Evolutionary conservation across 495 filamentous ascomycete genomes (phyloP).

Genomic region (Tuber umbilicatum): DNA sequence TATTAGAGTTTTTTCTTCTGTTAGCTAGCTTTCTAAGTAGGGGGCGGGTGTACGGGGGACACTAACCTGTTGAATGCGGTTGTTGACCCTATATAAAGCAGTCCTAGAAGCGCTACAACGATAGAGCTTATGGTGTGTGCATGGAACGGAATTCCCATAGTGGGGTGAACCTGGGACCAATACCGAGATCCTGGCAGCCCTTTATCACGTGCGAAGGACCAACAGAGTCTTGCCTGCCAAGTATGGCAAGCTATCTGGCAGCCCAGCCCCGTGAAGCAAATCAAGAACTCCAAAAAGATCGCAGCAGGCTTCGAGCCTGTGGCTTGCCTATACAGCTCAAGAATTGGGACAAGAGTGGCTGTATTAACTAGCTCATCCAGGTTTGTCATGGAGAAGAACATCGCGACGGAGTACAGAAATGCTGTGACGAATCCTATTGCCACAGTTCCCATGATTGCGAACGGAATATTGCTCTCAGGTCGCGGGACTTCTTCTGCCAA

Average conservation of each 20-base stretch:
- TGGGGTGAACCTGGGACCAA: constrained; percentile 48
- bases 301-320: constrained; percentile 51
- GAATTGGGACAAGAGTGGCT: constrained; percentile 52
- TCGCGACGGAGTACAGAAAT: constrained; percentile 52
- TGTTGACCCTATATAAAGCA: constrained; percentile 52
- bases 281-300: constrained; percentile 51
- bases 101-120: constrained; percentile 50
- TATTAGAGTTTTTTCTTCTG: not conserved
- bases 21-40: constrained; percentile 17
- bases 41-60: not conserved
- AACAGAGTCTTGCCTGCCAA: constrained; percentile 53
- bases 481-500: constrained; percentile 57
- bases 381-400: constrained; percentile 57
- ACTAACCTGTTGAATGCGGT: constrained; percentile 53
- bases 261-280: constrained; percentile 53
- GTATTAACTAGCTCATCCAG: constrained; percentile 47
- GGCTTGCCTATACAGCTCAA: constrained; percentile 55
- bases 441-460: constrained; percentile 56
- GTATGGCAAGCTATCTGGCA: constrained; percentile 53
- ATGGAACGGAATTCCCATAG: constrained; percentile 51
- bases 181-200: constrained; percentile 50
- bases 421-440: constrained; percentile 55
- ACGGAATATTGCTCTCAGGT: constrained; percentile 48
- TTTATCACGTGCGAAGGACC: constrained; percentile 56
- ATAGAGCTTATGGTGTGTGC: constrained; percentile 50